Conservation (phyloP, 495 filamentous ascomycete species). For the Viridothelium virens region DNA sequence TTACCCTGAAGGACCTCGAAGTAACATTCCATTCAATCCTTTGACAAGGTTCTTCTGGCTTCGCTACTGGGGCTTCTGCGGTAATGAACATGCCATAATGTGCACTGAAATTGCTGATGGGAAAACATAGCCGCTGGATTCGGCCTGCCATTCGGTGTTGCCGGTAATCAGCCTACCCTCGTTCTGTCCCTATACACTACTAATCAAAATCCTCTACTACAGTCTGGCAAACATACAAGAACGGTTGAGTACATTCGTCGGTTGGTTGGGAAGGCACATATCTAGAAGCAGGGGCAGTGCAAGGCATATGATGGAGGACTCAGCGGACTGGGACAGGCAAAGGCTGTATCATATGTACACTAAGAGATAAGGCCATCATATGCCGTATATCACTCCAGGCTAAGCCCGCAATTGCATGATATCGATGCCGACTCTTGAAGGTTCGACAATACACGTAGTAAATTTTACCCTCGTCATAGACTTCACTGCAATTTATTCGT, state of each 20-base stretch:
- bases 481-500: too few relatives aligned
- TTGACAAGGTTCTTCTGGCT: constrained; percentile 72
- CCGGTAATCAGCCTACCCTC: constrained; percentile 44
- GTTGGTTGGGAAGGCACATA: not conserved
- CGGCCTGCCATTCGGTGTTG: constrained; percentile 70
- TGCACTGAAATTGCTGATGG: constrained; percentile 14
- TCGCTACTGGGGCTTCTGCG: constrained; percentile 74
- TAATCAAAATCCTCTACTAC: constrained; percentile 29
- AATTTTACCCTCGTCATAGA: too few relatives aligned
- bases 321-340: not conserved
- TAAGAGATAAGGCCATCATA: not conserved
- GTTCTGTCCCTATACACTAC: constrained; percentile 6
- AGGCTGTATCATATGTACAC: constrained; percentile 4
- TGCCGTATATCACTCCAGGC: not conserved
- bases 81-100: constrained; percentile 40
- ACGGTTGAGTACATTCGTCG: constrained; percentile 12
- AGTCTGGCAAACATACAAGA: constrained; percentile 87
- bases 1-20: constrained; percentile 92
- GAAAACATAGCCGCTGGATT: constrained; percentile 58
- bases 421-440: not conserved
- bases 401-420: not conserved
- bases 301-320: not conserved
- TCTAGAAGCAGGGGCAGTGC: not conserved
- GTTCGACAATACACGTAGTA: not conserved
- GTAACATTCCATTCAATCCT: constrained; percentile 95